These are phyloP conservation scores for Cantharellus anzutake DNA, from an alignment of 768 basidiomycete species.

Conservation along the genomic window DNA sequence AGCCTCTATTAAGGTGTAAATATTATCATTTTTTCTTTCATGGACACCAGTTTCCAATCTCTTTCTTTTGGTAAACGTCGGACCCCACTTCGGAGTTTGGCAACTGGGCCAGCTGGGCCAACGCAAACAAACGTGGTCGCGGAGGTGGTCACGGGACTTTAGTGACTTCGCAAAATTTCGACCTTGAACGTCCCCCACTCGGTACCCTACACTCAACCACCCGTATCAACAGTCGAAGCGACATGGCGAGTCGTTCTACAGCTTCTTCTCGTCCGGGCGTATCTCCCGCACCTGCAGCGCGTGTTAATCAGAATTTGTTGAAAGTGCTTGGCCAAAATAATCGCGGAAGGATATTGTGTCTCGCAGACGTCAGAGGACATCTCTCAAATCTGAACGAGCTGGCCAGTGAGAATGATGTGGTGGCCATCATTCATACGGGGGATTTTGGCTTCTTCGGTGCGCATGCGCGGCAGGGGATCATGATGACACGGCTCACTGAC, in stretches of 20 bases:
- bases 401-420: constrained; percentile 71
- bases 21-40: no score
- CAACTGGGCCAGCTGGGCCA: no score
- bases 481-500: background rate
- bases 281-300: constrained; percentile 3
- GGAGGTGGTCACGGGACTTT: background rate
- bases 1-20: no score
- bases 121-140: background rate
- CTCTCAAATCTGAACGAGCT: constrained; percentile 79
- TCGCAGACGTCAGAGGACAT: constrained; percentile 85
- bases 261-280: constrained; percentile 3
- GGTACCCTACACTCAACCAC: background rate
- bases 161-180: background rate
- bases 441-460: constrained; percentile 97
- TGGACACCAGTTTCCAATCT: no score
- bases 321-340: constrained; percentile 41
- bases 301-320: background rate
- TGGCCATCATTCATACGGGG: constrained; percentile 90
- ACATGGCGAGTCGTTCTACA: background rate
- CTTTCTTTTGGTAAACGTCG: no score
- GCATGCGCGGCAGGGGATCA: constrained; percentile 11
- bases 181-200: background rate
- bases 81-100: no score
- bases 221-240: background rate
- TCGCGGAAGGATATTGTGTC: constrained; percentile 80